A percentile compares a stretch with the other conserved stretches of the same genome.
These are phyloP conservation scores for Trichoderma gamsii DNA, from an alignment of 495 filamentous ascomycete genomes.

Conservation along the genomic window DNA sequence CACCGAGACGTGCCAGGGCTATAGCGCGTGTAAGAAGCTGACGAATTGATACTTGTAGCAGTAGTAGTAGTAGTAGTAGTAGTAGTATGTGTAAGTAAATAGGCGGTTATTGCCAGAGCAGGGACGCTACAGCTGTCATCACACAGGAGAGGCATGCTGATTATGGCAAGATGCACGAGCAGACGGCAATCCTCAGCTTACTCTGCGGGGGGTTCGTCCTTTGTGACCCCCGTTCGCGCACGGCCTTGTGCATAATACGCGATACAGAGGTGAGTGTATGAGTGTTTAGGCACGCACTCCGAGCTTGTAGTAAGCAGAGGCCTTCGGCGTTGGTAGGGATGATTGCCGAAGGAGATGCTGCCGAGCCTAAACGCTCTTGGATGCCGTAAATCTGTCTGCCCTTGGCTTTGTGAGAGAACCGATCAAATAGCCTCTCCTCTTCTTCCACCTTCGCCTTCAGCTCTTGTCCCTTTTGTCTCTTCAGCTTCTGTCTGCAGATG, in stretches of 20 bases:
- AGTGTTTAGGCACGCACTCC: not conserved
- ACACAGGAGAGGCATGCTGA: slow-evolving; percentile 4
- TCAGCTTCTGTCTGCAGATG: not conserved
- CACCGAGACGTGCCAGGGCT: not conserved
- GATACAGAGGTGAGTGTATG: not conserved
- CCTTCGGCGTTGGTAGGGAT: not conserved
- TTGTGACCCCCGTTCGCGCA: slow-evolving; percentile 5
- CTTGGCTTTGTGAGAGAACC: not conserved
- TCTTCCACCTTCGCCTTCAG: not conserved
- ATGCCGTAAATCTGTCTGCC: not conserved
- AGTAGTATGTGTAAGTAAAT: too few species aligned
- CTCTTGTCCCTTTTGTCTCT: not conserved
- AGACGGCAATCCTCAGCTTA: slow-evolving; percentile 11
- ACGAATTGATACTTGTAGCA: not conserved
- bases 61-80: too few species aligned
- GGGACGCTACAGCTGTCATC: slow-evolving; percentile 7
- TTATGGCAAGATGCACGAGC: not conserved
- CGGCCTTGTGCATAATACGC: slow-evolving; percentile 9
- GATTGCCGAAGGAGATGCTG: not conserved
- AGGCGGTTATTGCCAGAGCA: not conserved
- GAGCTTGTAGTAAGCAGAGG: not conserved
- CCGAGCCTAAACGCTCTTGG: not conserved
- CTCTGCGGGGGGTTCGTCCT: slow-evolving; percentile 9
- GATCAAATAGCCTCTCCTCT: not conserved
- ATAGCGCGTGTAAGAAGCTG: not conserved